Base-by-base conservation (phyloP, 1,284 basidiomycete species). In the Wallemia ichthyophaga region DNA sequence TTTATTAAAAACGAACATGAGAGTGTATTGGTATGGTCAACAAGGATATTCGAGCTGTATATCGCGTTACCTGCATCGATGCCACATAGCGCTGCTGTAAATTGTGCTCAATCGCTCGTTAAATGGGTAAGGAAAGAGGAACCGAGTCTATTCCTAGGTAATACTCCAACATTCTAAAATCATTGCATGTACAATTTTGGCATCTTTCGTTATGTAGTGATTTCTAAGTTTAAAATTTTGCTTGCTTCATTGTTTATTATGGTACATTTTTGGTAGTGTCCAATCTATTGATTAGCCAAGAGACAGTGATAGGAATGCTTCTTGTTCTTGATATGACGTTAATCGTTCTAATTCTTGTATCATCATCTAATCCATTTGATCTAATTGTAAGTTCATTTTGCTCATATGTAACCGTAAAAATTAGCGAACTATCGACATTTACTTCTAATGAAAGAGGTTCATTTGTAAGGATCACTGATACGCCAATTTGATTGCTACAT, bases 71-170 rank as follows among this genome's bases (percentile, higher is more conserved):
- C 85, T 1, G 85, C 88, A 1, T 74, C 78, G 58, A 67, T 96
- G 58, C 82, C 87, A 1, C 94, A 95, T 73, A 79, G 78, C 58
- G 85, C 84, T 0, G 80, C 80, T 0, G 80, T 94, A 9, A 78
- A 80, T 19, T 82, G 85, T 1, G 92, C 91, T 7, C 92, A 95
- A 67, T 75, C 81, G 0, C 80, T 96, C 27, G 81, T 81, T 19
- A 75, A 81, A 32, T 98, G 92, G 91, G 80, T 94, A 21, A 83
- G 84, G 72, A 80, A 78, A 62, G 83, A 94, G 67, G 89, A 95
- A 68, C 71, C 72, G 19, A 75, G 73, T 63, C 66, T 96, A 62
- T 96, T 96, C 69, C 71, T 92, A 64, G 76, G 77, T 61, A 83
- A 91, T 69, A 86, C 86, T 25, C 86, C 86, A 13, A 82, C 87